phyloP scores from a whole-genome alignment of 305 asterid species.

The Plantago lanceolata region DNA sequence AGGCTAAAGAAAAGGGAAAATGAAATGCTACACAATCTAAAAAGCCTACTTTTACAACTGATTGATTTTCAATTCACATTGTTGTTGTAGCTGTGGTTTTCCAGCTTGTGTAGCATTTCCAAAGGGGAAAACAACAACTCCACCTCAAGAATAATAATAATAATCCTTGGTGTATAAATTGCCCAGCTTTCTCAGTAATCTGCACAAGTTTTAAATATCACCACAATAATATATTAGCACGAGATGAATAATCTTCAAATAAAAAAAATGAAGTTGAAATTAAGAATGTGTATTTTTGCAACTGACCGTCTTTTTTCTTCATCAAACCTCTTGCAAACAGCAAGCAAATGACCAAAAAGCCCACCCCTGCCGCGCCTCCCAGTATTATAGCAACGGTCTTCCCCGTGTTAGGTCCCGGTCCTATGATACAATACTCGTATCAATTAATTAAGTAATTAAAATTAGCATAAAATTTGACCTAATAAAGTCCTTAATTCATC shows the following conservation, averaged over 20 bases:
- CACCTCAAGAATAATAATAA: constrained; percentile 25
- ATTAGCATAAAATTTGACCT: too few relatives aligned
- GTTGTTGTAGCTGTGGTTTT: constrained; percentile 24
- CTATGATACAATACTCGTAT: constrained; percentile 24
- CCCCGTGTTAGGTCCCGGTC: constrained; percentile 66
- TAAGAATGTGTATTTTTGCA: not conserved
- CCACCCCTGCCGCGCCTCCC: constrained; percentile 96
- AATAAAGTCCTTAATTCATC: too few relatives aligned
- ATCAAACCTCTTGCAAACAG: constrained; percentile 59
- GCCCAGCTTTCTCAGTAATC: constrained; percentile 49
- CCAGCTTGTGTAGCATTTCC: constrained; percentile 33
- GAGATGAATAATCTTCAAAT: not conserved
- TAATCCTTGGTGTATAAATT: constrained; percentile 19
- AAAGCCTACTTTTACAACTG: constrained; percentile 19
- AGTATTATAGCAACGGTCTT: constrained; percentile 83
- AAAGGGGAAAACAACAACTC: constrained; percentile 23
- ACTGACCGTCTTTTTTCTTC: constrained; percentile 81
- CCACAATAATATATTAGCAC: constrained; percentile 5
- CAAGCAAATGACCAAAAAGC: constrained; percentile 64
- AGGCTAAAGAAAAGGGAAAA: not conserved
- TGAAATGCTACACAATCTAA: constrained; percentile 36
- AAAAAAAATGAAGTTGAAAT: not conserved
- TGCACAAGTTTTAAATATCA: constrained; percentile 50
- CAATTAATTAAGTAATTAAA: too few relatives aligned
- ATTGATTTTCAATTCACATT: not conserved